Percentiles rank a stretch among this genome's conserved stretches.
Evolutionary conservation across 768 basidiomycete genomes (phyloP).

Genomic region (Mycena rebaudengoi): DNA sequence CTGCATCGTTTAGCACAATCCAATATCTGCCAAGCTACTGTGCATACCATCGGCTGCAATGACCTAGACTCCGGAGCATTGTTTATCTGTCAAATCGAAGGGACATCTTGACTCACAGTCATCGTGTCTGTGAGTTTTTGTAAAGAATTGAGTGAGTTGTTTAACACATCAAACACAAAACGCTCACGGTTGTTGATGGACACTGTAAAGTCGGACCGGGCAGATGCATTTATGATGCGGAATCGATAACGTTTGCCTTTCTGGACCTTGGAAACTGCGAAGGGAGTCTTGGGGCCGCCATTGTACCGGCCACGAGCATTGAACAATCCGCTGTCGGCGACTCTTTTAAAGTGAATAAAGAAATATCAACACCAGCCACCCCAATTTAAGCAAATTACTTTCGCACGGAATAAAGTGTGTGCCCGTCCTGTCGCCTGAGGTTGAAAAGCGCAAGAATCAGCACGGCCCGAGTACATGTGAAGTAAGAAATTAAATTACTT

Average conservation of each 20-base stretch:
- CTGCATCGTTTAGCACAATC: constrained; percentile 29
- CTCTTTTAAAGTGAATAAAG: too few relatives aligned
- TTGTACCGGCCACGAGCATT: constrained; percentile 28
- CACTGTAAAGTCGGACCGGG: constrained; percentile 44
- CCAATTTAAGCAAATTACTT: background rate
- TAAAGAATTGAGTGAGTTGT: background rate
- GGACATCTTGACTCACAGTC: background rate
- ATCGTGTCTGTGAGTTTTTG: too few relatives aligned
- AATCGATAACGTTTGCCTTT: constrained; percentile 48
- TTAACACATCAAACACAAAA: background rate
- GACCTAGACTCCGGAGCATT: background rate
- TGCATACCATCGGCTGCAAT: constrained; percentile 7
- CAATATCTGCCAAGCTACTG: background rate
- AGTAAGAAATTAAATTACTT: background rate
- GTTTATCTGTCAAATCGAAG: background rate
- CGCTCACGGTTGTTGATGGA: constrained; percentile 28
- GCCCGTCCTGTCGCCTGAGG: too few relatives aligned
- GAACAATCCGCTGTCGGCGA: background rate
- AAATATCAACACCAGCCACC: background rate
- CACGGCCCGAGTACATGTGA: too few relatives aligned
- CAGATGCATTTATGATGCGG: constrained; percentile 47
- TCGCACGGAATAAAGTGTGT: constrained; percentile 37
- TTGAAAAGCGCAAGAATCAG: too few relatives aligned
- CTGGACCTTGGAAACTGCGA: constrained; percentile 41
- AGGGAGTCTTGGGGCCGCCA: constrained; percentile 36